Base-by-base conservation (phyloP, 176 grass and related monocot genomes). In the Oryza meridionalis region DNA sequence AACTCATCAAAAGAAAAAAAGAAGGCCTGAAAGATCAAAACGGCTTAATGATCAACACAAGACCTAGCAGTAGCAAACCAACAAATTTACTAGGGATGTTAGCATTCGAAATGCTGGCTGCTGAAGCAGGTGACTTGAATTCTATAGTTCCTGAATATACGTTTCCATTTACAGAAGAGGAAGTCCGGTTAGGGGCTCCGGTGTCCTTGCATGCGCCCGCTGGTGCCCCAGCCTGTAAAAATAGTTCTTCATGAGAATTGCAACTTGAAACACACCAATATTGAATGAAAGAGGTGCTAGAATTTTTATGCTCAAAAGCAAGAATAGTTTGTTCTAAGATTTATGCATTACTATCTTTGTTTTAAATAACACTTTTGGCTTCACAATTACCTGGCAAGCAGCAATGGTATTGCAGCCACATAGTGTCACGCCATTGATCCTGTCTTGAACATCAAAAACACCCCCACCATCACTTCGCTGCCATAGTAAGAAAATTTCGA, bases 391-490 rank as follows among this genome's bases (percentile, higher is more conserved):
- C 93, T 96, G 93, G 73, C 93, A 98, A 63, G 89, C 82, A 69
- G 87, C 85, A 72, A 98, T 83, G 35, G 77, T 87, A 78, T 89
- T 88, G 62, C 96, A 98, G 67, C 93, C 91, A 79, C 96, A 98
- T 59, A 98, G 76, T 1, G 87, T 82, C 25, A 94, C 77, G 26
- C 96, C 96, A 82, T 98, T 98, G 71, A 95, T 94, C 85, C 91
- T 90, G 76, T 98, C 96, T 87, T 96, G 91, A 78, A 98, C 87
- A 84, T 89, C 91, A 61, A 98, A 98, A 83, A 92, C 78, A 70
- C 96, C 96, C 53, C 89, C 89, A 51, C 93, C 96, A 75, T 94
- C 61, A 63, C 96, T 98, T 87, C 93, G 75, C 96, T 98, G 91
- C 29, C 45, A 69, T 43, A 43, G 38, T 88, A 81, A 83, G 79